These are phyloP conservation scores for Grosmannia penicillata DNA, from an alignment of 2,329 filamentous ascomycete genomes.

Conservation along the genomic window DNA sequence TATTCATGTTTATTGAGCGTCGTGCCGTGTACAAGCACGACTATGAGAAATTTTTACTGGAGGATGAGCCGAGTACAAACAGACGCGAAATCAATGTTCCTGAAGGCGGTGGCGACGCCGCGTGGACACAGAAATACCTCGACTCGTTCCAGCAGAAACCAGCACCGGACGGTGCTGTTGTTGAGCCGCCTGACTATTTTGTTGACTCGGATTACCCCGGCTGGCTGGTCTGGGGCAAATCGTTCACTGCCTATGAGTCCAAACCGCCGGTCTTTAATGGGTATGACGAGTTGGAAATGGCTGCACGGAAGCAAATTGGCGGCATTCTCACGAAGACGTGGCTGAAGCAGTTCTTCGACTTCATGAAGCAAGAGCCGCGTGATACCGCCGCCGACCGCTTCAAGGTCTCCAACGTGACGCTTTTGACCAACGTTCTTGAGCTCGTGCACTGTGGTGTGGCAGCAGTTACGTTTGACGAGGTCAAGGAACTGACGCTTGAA, in stretches of 20 bases:
- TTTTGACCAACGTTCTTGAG: constrained; percentile 82
- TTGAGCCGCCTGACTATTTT: constrained; percentile 61
- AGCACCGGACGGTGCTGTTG: constrained; percentile 19
- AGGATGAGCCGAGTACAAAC: constrained; percentile 64
- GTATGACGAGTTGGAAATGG: constrained; percentile 70
- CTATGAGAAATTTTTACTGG: constrained; percentile 73
- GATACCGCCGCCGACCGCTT: constrained; percentile 46
- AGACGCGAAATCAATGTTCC: constrained; percentile 61
- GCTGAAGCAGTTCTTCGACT: constrained; percentile 79
- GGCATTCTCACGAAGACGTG: constrained; percentile 66
- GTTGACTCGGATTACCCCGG: constrained; percentile 86
- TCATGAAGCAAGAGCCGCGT: constrained; percentile 24
- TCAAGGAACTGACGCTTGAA: constrained; percentile 62
- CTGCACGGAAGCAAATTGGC: constrained; percentile 65
- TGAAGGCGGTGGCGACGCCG: constrained; percentile 45
- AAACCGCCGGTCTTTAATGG: constrained; percentile 50
- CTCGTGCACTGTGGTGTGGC: constrained; percentile 72
- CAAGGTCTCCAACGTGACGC: constrained; percentile 72
- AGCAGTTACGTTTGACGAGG: constrained; percentile 66
- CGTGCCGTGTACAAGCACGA: constrained; percentile 74
- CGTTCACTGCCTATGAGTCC: constrained; percentile 64
- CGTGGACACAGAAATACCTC: constrained; percentile 69
- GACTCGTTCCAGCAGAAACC: constrained; percentile 50
- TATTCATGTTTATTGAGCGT: constrained; percentile 79
- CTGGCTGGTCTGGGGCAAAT: constrained; percentile 91